Evolutionary conservation across 2,329 filamentous ascomycete species (phyloP), one percentile per base, ranked within the genome.

Genomic region (Didymella segeticola): DNA sequence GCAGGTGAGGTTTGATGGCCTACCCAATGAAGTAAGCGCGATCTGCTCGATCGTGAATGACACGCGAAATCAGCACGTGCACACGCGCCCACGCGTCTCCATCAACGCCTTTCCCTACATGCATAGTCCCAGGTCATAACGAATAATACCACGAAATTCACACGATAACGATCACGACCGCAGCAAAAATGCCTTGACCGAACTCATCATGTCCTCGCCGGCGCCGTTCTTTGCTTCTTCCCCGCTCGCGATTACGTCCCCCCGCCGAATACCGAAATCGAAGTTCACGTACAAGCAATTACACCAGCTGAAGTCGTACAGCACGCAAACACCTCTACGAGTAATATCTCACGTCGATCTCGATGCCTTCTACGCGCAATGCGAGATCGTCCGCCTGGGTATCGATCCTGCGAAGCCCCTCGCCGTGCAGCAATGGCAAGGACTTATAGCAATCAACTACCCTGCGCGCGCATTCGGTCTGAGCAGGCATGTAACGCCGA

Each of bases 361-460:
- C 55, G 95, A 99, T 83, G 93, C 93, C 31, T 99, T 99, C 77
- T 99, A 99, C 74, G 80, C 79, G 3, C 95, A 99, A 79, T 97
- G 92, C 71, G 95, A 99, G 77, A 96, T 93, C 83, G 87, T 96
- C 9, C 86, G 95, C 7, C 82, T 98, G 37, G 87, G 87, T 11
- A 79, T 90, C 10, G 79, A 88, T 12, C 87, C 90, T 57, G 85
- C 91, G 52, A 84, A 87, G 61, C 95, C 95, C 9, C 83, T 99
- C 20, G 95, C 92, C 1, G 95, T 99, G 17, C 93, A 96, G 71
- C 93, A 98, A 80, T 98, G 89, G 89, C 90, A 96, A 75, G 91
- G 90, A 8, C 82, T 99, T 20, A 99, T 99, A 70, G 95, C 95
- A 3, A 87, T 99, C 75, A 99, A 99, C 78, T 99, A 99, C 70